These are phyloP conservation scores for Lodderomyces pseudojiufengensis DNA, from an alignment of 1,139 yeast species.

Conservation along the genomic window DNA sequence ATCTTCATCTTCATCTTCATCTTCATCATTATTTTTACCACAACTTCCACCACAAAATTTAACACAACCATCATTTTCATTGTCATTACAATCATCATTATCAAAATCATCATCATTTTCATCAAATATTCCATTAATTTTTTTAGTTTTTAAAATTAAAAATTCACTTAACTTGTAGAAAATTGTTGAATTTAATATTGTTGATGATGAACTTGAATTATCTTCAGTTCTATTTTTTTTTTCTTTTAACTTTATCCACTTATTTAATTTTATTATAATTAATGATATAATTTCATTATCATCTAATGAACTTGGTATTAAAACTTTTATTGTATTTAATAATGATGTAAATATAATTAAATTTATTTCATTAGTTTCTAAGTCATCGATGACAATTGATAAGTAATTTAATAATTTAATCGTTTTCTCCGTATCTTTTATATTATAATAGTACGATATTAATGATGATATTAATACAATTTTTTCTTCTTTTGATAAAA, in stretches of 20 bases:
- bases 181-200: no score
- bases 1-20: no score
- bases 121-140: conserved; percentile 28
- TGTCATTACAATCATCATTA: no score
- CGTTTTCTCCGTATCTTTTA: conserved; percentile 18
- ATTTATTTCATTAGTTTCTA: conserved; percentile 9
- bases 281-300: conserved; percentile 25
- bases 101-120: conserved; percentile 18
- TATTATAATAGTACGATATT: conserved; percentile 22
- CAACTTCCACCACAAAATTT: no score
- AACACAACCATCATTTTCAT: no score
- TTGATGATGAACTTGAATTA: no score
- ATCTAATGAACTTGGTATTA: conserved; percentile 22
- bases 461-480: conserved; percentile 29
- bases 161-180: conserved; percentile 30
- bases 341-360: conserved; percentile 35
- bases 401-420: conserved; percentile 24
- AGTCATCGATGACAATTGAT: conserved; percentile 1
- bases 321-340: conserved; percentile 22
- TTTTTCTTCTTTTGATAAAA: conserved; percentile 32
- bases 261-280: conserved; percentile 24
- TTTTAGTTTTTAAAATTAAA: conserved; percentile 32
- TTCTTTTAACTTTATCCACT: conserved; percentile 35
- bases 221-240: conserved; percentile 20
- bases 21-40: no score